Evolutionary conservation across 1,139 yeast species (phyloP).

Genomic region (Kodamaea alishanica): DNA sequence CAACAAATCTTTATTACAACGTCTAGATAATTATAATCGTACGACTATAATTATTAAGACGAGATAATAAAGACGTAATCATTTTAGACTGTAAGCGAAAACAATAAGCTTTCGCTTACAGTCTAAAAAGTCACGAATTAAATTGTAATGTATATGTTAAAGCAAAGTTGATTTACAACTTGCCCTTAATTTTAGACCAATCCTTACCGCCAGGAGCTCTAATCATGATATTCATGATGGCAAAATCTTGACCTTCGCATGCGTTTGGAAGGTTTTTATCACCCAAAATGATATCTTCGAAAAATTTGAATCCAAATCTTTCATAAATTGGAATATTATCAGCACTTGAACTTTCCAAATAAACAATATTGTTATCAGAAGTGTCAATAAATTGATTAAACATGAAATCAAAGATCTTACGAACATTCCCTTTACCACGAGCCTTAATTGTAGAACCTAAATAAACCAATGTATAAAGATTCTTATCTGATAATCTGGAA

Average conservation of each 20-base stretch:
- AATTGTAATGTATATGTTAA: no score
- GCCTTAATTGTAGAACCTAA: conserved; percentile 57
- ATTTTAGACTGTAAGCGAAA: neutral
- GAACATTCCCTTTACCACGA: conserved; percentile 65
- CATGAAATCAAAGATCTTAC: conserved; percentile 55
- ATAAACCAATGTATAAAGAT: conserved; percentile 56
- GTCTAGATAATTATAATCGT: conserved; percentile 1
- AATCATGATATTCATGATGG: conserved; percentile 58
- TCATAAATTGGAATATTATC: conserved; percentile 56
- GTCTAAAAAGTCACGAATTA: no score
- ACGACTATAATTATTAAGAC: conserved; percentile 2
- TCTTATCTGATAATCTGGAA: conserved; percentile 34
- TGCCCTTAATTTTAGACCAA: conserved; percentile 9
- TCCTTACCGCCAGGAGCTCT: conserved; percentile 30
- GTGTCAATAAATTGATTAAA: conserved; percentile 50
- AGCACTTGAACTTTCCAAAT: conserved; percentile 57
- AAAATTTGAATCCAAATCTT: conserved; percentile 52
- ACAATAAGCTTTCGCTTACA: no score
- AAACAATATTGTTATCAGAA: conserved; percentile 38
- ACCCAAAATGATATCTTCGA: conserved; percentile 50
- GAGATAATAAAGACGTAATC: conserved; percentile 1
- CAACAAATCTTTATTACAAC: neutral
- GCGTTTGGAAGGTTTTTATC: conserved; percentile 26
- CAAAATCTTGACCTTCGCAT: conserved; percentile 45
- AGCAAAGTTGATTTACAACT: conserved; percentile 5